Percentiles rank a stretch among this genome's conserved stretches.
These are phyloP conservation scores for Penicillium pulvis DNA, from an alignment of 495 filamentous ascomycete species.

Conservation along the genomic window DNA sequence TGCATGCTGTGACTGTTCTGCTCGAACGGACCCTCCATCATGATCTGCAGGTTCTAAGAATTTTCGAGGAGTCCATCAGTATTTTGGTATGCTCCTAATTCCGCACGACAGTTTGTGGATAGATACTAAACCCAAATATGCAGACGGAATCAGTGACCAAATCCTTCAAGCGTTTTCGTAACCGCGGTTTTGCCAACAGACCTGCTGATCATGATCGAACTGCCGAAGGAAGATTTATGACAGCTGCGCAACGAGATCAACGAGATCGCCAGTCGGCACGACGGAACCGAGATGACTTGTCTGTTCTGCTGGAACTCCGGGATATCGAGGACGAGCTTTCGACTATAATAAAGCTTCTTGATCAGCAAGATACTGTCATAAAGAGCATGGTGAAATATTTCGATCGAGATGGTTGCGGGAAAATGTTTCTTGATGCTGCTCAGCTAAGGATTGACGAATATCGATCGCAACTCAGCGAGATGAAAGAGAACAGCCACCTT, in stretches of 20 bases:
- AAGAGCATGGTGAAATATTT: conserved; percentile 51
- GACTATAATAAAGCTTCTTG: conserved; percentile 59
- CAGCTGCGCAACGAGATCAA: conserved; percentile 45
- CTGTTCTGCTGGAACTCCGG: conserved; percentile 63
- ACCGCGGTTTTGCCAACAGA: conserved; percentile 44
- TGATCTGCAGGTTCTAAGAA: conserved; percentile 64
- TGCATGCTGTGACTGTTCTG: conserved; percentile 65
- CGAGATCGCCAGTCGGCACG: conserved; percentile 53
- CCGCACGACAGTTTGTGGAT: not conserved
- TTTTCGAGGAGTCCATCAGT: conserved; percentile 69
- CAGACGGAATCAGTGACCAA: conserved; percentile 64
- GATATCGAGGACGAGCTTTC: conserved; percentile 69
- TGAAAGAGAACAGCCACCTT: conserved; percentile 53
- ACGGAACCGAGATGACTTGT: conserved; percentile 63
- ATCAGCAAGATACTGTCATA: conserved; percentile 55
- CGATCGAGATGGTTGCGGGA: conserved; percentile 32
- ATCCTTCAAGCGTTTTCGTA: conserved; percentile 65
- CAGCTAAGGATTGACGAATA: conserved; percentile 57
- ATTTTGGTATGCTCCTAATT: conserved; percentile 47
- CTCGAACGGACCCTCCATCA: conserved; percentile 59
- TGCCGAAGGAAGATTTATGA: conserved; percentile 45
- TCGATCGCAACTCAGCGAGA: conserved; percentile 55
- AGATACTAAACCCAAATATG: not conserved
- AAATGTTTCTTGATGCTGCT: conserved; percentile 52
- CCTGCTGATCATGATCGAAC: conserved; percentile 53